phyloP scores from a whole-genome alignment of 2,329 filamentous ascomycete species.

The Neophaeococcomyces aloes region DNA sequence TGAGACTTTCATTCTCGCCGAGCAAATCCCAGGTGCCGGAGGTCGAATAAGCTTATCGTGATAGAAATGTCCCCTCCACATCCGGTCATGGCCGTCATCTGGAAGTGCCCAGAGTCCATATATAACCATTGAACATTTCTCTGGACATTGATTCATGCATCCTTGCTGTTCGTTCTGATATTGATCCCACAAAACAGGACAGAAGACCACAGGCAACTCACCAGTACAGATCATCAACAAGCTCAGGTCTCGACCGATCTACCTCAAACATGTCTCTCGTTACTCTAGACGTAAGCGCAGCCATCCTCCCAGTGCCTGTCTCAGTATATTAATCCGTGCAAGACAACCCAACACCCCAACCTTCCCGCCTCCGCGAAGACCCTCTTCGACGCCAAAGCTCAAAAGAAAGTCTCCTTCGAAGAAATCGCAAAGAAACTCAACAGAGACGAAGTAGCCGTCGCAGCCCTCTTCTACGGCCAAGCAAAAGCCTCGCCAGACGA shows the following conservation, averaged over 20 bases:
- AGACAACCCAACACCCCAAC: slow-evolving; percentile 56
- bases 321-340: slow-evolving; percentile 14
- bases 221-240: neutral
- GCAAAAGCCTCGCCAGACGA: slow-evolving; percentile 63
- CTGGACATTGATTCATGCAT: too few species aligned
- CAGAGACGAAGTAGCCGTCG: slow-evolving; percentile 72
- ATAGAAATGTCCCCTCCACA: too few species aligned
- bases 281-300: slow-evolving; percentile 32
- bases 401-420: slow-evolving; percentile 66
- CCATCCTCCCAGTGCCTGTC: slow-evolving; percentile 15
- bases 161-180: too few species aligned
- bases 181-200: too few species aligned
- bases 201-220: neutral
- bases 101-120: too few species aligned
- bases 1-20: too few species aligned
- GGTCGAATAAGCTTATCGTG: too few species aligned
- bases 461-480: slow-evolving; percentile 86
- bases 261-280: slow-evolving; percentile 32
- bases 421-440: slow-evolving; percentile 61
- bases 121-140: too few species aligned
- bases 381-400: slow-evolving; percentile 72
- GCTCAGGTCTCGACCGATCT: slow-evolving; percentile 1
- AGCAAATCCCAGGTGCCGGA: too few species aligned
- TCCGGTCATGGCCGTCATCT: too few species aligned
- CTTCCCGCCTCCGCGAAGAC: slow-evolving; percentile 61